Base-by-base conservation (phyloP, 1,284 basidiomycete species). In the Irpex sp. region DNA sequence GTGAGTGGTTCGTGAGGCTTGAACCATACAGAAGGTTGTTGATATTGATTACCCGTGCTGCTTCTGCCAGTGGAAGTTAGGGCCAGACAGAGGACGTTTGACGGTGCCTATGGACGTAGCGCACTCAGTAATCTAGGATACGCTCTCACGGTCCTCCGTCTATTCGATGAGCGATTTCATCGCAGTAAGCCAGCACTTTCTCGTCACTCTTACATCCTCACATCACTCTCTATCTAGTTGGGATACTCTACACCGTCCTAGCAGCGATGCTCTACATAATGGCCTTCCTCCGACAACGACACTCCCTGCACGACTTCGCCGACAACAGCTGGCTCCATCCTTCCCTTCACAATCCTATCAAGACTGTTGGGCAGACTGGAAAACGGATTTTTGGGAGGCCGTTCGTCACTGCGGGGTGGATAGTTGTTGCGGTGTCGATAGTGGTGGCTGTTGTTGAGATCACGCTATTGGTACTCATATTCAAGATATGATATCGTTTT, bases 391-490 rank as follows among this genome's bases (percentile, higher is more conserved):
- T 87, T 68, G 91, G 91, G 0, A 79, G 89, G 21, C 90, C 91
- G 11, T 94, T 93, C 72, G 74, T 88, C n/a, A 92, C 92, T 0
- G 90, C 92, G 11, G 92, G 92, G 4, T 84, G 87, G 79, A 85
- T 88, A 58, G 88, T 92, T 1, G 66, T 91, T 1, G 76, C 80
- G 5, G 84, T 93, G 5, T 81, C 88, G 0, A 69, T 78, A 6
- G 78, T 91, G 3, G 90, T 93, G 0, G 83, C 83, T 2, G 75
- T 78, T 0, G 83, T 89, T 8, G 91, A 93, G 71, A 75, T 92
- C 59, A 82, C 78, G 0, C 75, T 94, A 47, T 72, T 93, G 15
- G 82, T 85, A 4, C 79, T 93, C 48, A 62, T 67, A 44, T 63
- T 65, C 11, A n/a, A 57, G 49, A 57, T 67, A n/a, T 66, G 62